Conservation (phyloP, 805 yeast species). For the Schwanniomyces vanrijiae region DNA sequence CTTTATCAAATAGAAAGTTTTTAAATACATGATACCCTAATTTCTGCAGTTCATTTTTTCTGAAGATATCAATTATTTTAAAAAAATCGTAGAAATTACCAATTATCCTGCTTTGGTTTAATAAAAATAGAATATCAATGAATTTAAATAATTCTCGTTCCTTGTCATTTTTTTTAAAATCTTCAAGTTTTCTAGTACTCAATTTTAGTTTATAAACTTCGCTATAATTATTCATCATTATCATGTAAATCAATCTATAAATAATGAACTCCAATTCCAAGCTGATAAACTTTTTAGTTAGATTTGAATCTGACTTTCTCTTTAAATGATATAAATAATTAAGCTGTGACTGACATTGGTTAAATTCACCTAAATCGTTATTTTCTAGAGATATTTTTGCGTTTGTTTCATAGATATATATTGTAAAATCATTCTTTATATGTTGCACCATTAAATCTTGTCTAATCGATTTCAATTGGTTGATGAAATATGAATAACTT, state of each 20-base stretch:
- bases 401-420: constrained; percentile 79
- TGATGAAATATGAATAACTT: constrained; percentile 75
- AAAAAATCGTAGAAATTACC: constrained; percentile 52
- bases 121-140: constrained; percentile 13
- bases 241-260: constrained; percentile 70
- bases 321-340: constrained; percentile 54
- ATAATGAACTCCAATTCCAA: constrained; percentile 62
- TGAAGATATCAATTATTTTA: constrained; percentile 18
- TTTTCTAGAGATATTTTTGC: constrained; percentile 83
- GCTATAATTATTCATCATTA: constrained; percentile 66
- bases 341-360: constrained; percentile 88
- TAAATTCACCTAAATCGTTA: constrained; percentile 88
- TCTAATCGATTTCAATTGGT: constrained; percentile 87
- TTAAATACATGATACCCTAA: constrained; percentile 22
- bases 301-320: constrained; percentile 29
- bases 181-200: constrained; percentile 5
- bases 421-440: constrained; percentile 73
- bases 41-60: constrained; percentile 8
- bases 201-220: constrained; percentile 49
- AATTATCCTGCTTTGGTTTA: constrained; percentile 15
- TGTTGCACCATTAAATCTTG: constrained; percentile 94
- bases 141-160: constrained; percentile 13
- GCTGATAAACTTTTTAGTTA: constrained; percentile 12
- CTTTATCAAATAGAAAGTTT: constrained; percentile 53
- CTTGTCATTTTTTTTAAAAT: constrained; percentile 6